Percentiles rank a stretch among this genome's conserved stretches.
Evolutionary conservation across 2,329 filamentous ascomycete genomes (phyloP).

Genomic region (Juglanconis oblonga): DNA sequence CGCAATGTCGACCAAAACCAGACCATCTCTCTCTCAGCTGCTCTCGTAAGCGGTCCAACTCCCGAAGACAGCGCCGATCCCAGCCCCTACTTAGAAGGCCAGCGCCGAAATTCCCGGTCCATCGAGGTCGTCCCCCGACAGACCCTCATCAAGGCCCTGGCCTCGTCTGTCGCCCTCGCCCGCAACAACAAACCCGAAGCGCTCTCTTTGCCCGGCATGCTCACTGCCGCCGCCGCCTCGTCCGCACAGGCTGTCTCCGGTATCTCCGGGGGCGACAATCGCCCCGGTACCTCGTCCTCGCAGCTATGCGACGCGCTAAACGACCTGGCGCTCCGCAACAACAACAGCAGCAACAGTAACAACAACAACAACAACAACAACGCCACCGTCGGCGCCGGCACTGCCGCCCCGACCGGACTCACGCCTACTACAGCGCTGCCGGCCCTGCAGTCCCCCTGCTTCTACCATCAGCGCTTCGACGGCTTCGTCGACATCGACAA

Average conservation of each 20-base stretch:
- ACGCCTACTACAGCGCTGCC: conserved; percentile 54
- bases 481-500: conserved; percentile 93
- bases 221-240: conserved; percentile 40
- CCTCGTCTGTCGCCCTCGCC: conserved; percentile 50
- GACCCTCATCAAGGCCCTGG: conserved; percentile 79
- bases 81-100: conserved; percentile 27
- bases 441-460: conserved; percentile 86
- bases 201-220: conserved; percentile 59
- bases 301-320: conserved; percentile 62
- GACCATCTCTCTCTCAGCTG: conserved; percentile 14
- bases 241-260: conserved; percentile 24
- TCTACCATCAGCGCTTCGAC: conserved; percentile 96
- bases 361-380: not conserved
- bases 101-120: conserved; percentile 52
- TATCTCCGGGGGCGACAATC: conserved; percentile 20
- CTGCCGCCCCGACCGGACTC: conserved; percentile 15
- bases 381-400: conserved; percentile 23
- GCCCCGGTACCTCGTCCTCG: conserved; percentile 50
- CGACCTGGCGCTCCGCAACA: conserved; percentile 45
- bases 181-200: conserved; percentile 61
- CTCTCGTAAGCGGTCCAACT: conserved; percentile 22
- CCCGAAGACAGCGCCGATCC: conserved; percentile 27
- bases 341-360: conserved; percentile 24
- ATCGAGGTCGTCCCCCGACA: conserved; percentile 71
- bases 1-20: conserved; percentile 19